Conservation (phyloP, 352 stramenopile genomes). For the Phytophthora kernoviae region DNA sequence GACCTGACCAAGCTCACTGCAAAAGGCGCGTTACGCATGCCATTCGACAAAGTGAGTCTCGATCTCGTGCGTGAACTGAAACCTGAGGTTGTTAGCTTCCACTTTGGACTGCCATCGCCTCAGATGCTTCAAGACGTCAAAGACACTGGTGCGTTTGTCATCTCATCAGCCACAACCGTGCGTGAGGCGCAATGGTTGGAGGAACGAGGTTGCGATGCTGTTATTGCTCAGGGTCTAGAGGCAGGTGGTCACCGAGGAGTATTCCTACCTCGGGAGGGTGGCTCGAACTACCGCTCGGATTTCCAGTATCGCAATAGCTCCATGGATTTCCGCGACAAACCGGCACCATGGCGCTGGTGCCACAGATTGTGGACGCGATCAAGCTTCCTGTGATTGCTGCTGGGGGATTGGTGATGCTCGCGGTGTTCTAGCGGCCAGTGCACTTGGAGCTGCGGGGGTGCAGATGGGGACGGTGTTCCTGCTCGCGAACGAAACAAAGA, state of each 20-base stretch:
- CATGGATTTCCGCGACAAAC: conserved; percentile 32
- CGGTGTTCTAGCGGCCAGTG: conserved; percentile 41
- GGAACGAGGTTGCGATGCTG: conserved; percentile 41
- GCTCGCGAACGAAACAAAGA: conserved; percentile 47
- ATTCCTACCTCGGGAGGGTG: conserved; percentile 38
- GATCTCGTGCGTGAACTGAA: conserved; percentile 51
- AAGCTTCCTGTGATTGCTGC: conserved; percentile 58
- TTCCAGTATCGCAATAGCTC: conserved; percentile 27
- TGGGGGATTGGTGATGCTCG: conserved; percentile 60
- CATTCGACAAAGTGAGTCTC: conserved; percentile 40
- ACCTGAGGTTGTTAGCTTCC: conserved; percentile 68
- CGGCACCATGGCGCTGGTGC: conserved; percentile 55
- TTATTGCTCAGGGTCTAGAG: conserved; percentile 66
- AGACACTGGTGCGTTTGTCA: conserved; percentile 42
- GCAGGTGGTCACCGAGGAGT: conserved; percentile 60
- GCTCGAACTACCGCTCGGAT: conserved; percentile 3
- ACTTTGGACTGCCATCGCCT: conserved; percentile 54
- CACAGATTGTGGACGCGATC: conserved; percentile 43
- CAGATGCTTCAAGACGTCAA: conserved; percentile 39
- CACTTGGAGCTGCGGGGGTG: conserved; percentile 54
- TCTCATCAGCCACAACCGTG: conserved; percentile 51
- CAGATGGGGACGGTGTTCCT: conserved; percentile 73
- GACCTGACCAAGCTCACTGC: conserved; percentile 18
- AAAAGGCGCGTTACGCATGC: conserved; percentile 34
- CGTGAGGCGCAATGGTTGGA: conserved; percentile 39